These are phyloP conservation scores for Exophiala bonariae DNA, from an alignment of 2,329 filamentous ascomycete genomes.

Conservation along the genomic window DNA sequence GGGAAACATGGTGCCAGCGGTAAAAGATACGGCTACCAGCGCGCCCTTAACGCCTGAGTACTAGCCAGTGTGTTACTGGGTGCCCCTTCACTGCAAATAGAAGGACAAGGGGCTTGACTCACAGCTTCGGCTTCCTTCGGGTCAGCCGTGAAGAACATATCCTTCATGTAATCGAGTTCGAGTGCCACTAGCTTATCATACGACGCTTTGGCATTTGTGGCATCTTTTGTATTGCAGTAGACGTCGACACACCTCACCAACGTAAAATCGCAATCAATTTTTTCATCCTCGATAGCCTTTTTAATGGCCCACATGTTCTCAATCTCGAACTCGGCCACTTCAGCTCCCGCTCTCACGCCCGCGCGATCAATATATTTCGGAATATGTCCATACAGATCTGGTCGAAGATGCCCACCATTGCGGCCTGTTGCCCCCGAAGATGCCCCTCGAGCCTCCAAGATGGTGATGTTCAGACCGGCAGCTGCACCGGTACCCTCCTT, in stretches of 20 bases:
- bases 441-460: slow-evolving; percentile 40
- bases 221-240: slow-evolving; percentile 32
- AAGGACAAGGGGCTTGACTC: slow-evolving; percentile 23
- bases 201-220: slow-evolving; percentile 31
- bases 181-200: slow-evolving; percentile 30
- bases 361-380: slow-evolving; percentile 32
- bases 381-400: slow-evolving; percentile 41
- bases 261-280: slow-evolving; percentile 43
- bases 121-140: slow-evolving; percentile 8
- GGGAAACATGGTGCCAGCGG: slow-evolving; percentile 49
- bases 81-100: no score
- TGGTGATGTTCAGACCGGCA: slow-evolving; percentile 28
- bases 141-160: slow-evolving; percentile 34
- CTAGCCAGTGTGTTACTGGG: slow-evolving; percentile 51
- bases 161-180: slow-evolving; percentile 28
- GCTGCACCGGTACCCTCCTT: slow-evolving; percentile 14
- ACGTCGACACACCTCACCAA: slow-evolving; percentile 41
- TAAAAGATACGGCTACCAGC: slow-evolving; percentile 33
- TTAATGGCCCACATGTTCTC: slow-evolving; percentile 39
- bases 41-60: slow-evolving; percentile 38
- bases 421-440: slow-evolving; percentile 46
- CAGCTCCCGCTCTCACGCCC: slow-evolving; percentile 37
- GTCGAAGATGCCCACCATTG: slow-evolving; percentile 48
- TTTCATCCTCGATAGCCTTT: slow-evolving; percentile 38
- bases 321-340: slow-evolving; percentile 41